Base-by-base conservation (phyloP, 2,329 filamentous ascomycete genomes). In the Hypoxylon sp. region DNA sequence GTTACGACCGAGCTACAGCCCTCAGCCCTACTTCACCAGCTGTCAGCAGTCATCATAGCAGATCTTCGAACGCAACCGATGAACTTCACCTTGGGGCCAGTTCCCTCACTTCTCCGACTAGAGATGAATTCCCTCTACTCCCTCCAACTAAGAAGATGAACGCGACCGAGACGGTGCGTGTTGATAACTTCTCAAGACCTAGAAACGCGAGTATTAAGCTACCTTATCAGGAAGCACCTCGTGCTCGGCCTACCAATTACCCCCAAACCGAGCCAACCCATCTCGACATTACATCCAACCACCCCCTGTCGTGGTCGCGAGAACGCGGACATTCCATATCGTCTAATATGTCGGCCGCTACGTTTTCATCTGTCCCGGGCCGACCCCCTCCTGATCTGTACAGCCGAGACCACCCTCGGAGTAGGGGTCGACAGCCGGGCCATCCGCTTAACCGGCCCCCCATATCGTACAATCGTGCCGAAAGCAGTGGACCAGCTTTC, bases 101-200 rank as follows among this genome's bases (percentile, higher is more conserved):
- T 61, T 74, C 72, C 31, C 46, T 73, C 46, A 54, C 70, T 24
- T 73, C 69, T 2, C 73, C 73, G 35, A 69, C 67, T 21, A 73
- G 74, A 68, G 74, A 77, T 68, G 72, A 73, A 44, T 75, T 73
- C 39, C 69, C 75, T 19, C 44, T 53, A 17, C 44, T 44, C 17
- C 39, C 70, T 29, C 75, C 76, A 44, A 72, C 68, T 32, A 68
- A 70, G 48, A 75, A 67, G 63, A 64, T 75, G 19, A 79, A 72
- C 35, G 68, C 75, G 54, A 65, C 67, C 76, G 82, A 77, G 74
- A 76, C 74, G 57, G 78, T 80, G 70, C 74, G 76, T 50, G 80
- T 87, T 50, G 84, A 85, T 73, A 89, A 89, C 77, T 89, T 89
- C 75, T 89, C 87, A n/a, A 82, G 87, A 42, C 87, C 87, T 46